Percentiles rank a stretch among this genome's conserved stretches.
Conservation (phyloP, 2,329 filamentous ascomycete genomes). For the Cercospora sp. region DNA sequence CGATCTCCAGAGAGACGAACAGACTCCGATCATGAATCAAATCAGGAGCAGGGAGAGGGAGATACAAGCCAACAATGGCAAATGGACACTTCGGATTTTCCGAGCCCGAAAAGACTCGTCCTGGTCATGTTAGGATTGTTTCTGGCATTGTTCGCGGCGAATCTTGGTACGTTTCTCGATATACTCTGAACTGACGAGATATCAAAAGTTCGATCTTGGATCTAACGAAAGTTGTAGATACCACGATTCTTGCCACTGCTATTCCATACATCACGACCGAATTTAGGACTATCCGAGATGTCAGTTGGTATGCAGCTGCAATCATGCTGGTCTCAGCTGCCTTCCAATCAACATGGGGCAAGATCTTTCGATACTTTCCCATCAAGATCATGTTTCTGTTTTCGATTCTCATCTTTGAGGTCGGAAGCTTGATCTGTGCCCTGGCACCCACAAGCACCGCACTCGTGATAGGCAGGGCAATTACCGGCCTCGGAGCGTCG, state of each 20-base stretch:
- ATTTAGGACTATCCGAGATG: conserved; percentile 44
- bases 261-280: conserved; percentile 47
- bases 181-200: not conserved
- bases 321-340: conserved; percentile 39
- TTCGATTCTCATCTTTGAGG: conserved; percentile 45
- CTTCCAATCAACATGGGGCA: conserved; percentile 39
- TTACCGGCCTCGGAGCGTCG: conserved; percentile 63
- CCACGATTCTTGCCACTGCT: conserved; percentile 47
- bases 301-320: conserved; percentile 44
- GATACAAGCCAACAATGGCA: not conserved
- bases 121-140: not conserved
- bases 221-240: not conserved
- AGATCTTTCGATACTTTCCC: conserved; percentile 27
- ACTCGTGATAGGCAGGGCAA: conserved; percentile 57
- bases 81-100: not conserved
- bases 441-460: conserved; percentile 37
- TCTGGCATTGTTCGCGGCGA: not conserved
- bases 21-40: not conserved
- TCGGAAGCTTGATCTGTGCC: conserved; percentile 50
- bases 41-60: not conserved
- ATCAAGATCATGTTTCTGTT: conserved; percentile 41
- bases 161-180: not conserved
- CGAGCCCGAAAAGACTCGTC: not conserved
- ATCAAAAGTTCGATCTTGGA: not conserved
- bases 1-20: not conserved